Percentiles rank a stretch among this genome's conserved stretches.
Conservation (phyloP, 495 filamentous ascomycete genomes). For the Aspergillus nanangensis region DNA sequence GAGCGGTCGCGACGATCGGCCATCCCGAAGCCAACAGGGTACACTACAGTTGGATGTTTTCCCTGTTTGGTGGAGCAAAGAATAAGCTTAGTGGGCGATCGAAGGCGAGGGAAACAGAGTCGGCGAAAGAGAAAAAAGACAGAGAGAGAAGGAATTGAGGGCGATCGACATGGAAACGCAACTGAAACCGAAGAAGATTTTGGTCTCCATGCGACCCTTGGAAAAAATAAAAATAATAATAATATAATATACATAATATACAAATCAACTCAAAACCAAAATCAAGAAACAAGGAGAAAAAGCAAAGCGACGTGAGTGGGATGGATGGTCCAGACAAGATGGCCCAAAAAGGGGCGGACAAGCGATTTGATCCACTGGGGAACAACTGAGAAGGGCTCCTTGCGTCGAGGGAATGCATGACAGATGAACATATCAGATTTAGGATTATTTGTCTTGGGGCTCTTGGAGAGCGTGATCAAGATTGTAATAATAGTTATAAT, state of each 20-base stretch:
- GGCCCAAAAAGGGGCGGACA: conserved; percentile 7
- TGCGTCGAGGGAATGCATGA: conserved; percentile 17
- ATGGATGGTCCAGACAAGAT: background rate
- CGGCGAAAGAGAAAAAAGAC: no score
- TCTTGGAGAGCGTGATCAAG: no score
- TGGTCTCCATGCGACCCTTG: background rate
- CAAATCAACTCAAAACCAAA: background rate
- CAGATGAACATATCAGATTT: conserved; percentile 12
- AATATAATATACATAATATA: background rate
- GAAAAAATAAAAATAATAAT: background rate
- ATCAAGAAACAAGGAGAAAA: background rate
- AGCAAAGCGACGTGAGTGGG: background rate
- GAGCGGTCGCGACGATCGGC: conserved; percentile 10
- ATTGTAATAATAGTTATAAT: no score
- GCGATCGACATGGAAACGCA: no score
- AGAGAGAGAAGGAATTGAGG: conserved; percentile 4
- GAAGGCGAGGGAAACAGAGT: no score
- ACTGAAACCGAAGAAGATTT: no score
- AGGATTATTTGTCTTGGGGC: no score
- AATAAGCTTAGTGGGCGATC: conserved; percentile 18
- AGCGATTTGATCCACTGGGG: conserved; percentile 5
- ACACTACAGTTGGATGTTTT: conserved; percentile 2
- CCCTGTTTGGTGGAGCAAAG: conserved; percentile 16
- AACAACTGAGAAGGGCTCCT: conserved; percentile 2
- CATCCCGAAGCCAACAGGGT: conserved; percentile 5